A percentile compares a stretch with the other conserved stretches of the same genome.
Evolutionary conservation across 2,329 filamentous ascomycete genomes (phyloP).

Genomic region (Colletotrichum costaricense): DNA sequence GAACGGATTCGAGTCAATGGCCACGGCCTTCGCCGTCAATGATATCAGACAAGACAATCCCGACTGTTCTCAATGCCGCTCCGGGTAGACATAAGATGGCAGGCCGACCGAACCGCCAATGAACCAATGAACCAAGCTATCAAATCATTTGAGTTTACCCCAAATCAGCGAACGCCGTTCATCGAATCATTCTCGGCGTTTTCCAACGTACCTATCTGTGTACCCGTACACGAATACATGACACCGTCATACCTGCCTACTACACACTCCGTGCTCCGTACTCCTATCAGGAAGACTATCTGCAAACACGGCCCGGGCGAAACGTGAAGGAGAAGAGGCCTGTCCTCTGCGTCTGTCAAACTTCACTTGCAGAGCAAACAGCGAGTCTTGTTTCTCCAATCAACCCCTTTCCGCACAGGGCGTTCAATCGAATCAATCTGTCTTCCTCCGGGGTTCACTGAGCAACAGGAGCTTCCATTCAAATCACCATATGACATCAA

Average conservation of each 20-base stretch:
- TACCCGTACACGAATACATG: not conserved
- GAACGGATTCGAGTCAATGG: not conserved
- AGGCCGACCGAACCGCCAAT: not conserved
- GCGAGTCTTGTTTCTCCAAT: not conserved
- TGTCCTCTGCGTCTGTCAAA: slow-evolving; percentile 7
- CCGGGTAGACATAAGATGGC: not conserved
- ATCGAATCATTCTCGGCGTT: slow-evolving; percentile 3
- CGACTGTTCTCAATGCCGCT: not conserved
- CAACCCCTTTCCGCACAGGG: not conserved
- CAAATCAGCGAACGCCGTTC: not conserved
- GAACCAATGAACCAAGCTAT: not conserved
- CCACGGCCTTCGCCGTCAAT: not conserved
- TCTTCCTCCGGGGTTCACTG: not conserved
- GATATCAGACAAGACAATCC: slow-evolving; percentile 25
- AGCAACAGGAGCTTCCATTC: not conserved
- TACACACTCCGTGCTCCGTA: not conserved
- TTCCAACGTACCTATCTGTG: no score
- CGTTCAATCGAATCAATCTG: not conserved
- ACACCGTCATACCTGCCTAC: not conserved
- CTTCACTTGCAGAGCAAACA: not conserved
- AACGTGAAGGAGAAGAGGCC: not conserved
- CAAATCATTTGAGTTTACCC: not conserved
- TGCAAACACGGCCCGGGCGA: slow-evolving; percentile 1
- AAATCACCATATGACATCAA: not conserved
- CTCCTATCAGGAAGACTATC: not conserved